Evolutionary conservation across 2,329 filamentous ascomycete species (phyloP).

Genomic region (Botryosphaeria dothidea): DNA sequence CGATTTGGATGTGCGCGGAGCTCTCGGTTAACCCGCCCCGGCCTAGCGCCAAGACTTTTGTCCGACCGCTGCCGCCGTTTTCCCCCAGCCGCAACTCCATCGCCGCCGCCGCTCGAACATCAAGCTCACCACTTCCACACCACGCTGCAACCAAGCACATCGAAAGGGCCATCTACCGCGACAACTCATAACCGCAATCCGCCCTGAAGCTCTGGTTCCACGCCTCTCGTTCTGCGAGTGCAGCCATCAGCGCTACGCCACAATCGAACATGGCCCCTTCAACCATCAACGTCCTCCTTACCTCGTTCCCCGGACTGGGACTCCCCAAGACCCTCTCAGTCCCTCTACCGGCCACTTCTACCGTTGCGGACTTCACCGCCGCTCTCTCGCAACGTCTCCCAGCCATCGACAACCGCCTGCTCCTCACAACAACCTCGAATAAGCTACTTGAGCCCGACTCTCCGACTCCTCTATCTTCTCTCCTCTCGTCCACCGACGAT

Average conservation of each 20-base stretch:
- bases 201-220: no score
- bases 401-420: constrained; percentile 59
- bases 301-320: constrained; percentile 79
- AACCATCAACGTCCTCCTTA: constrained; percentile 78
- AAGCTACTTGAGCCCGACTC: constrained; percentile 63
- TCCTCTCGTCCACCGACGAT: constrained; percentile 60
- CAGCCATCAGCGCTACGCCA: not conserved
- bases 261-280: constrained; percentile 54
- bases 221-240: not conserved
- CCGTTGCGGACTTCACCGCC: constrained; percentile 69
- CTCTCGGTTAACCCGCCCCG: constrained; percentile 15
- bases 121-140: not conserved
- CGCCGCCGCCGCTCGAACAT: not conserved
- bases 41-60: not conserved
- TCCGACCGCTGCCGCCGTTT: not conserved
- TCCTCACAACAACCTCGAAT: constrained; percentile 81
- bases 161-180: not conserved
- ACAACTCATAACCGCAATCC: not conserved
- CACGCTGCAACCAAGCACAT: not conserved
- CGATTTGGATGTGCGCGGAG: constrained; percentile 13
- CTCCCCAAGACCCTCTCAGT: constrained; percentile 81
- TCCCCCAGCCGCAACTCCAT: not conserved
- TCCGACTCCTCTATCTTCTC: constrained; percentile 57
- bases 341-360: constrained; percentile 66
- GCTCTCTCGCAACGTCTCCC: constrained; percentile 60